Evolutionary conservation across 78 protist genomes (phyloP), one percentile per base, ranked within the genome.

Genomic region (Guillardia theta): DNA sequence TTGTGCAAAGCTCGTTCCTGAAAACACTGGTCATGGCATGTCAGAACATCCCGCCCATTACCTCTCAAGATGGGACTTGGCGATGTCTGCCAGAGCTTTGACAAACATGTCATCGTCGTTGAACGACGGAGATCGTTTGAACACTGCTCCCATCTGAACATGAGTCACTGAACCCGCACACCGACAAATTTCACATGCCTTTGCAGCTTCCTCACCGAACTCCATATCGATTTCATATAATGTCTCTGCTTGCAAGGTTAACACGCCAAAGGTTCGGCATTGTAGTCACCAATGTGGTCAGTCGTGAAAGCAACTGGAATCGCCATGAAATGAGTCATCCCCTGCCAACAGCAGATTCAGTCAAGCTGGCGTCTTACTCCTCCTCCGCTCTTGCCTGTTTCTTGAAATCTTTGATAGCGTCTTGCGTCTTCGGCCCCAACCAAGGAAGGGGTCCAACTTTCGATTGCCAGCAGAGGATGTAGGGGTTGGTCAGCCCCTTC

Each of bases 281-380:
- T n/a, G n/a, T n/a, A n/a, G 58, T 50, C 39, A 58, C 70, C 98
- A 93, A 97, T 96, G 97, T 97, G 98, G 50, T 97, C 98, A 15
- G 97, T 94, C 1, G 98, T 97, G 94, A 97, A 97, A 8, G 97
- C 97, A 36, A 97, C 94, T 44, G 97, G 98, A 0, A 96, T 41
- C 15, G 48, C 44, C 48, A 0, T 4, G 24, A 77, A 77, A 6
- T 77, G 88, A 6, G 39, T 15, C 36, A 33, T 6, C 77, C 33
- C 36, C 5, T 33, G 33, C 77, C 77, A 21, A 30, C 80, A 1
- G 39, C 43, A 10, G 39, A n/a, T 10, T 22, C 39, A 30, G 22
- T 1, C 43, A 1, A 21, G 22, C 39, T 0, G 6, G 0, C 39
- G 39, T 6, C 70, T 6, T 1, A 24, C 70, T 58, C 2, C 6